Evolutionary conservation across 2,329 filamentous ascomycete species (phyloP), one percentile per base, ranked within the genome.

Genomic region (Cryphonectria nitschkei): DNA sequence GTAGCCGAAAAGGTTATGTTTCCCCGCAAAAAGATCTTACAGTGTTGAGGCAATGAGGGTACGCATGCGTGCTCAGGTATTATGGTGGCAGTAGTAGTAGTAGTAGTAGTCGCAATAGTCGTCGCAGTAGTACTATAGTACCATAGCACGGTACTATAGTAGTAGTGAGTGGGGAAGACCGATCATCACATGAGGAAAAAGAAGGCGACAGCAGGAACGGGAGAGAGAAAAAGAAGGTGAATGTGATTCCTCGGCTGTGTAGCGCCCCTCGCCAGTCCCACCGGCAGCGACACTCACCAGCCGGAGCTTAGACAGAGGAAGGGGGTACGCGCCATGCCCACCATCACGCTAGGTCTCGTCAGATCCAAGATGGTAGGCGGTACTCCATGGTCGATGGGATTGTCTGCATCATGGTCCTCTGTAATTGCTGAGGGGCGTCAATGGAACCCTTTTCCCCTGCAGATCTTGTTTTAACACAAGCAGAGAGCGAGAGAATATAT

Each of bases 221-320:
- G n/a, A 29, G 13, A 32, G 29, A 63, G 4, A 34, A 22, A n/a
- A 4, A 41, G 19, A 2, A 46, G 13, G 41, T 46, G 43, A 65
- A 37, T 7, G 64, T 65, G 43, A 66, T 56, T 58, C 65, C 65
- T 67, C 65, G 65, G 65, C 65, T 67, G 32, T 11, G 7, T n/a
- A 11, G 46, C 64, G 34, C 34, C 50, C 16, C 54, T 58, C 65
- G 43, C 46, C 22, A 22, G 46, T 58, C 29, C 52, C 54, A 11
- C 37, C 37, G 11, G 9, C 37, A 52, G 7, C 19, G 46, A n/a
- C 43, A 52, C 46, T n/a, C 19, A 9, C 46, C 46, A 22, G 43
- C 16, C n/a, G 22, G 50, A 9, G 50, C 22, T 8, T 3, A 14
- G n/a, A 32, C 46, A 6, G 22, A 32, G 29, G 26, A 56, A n/a